Evolutionary conservation across 169 alveolate genomes (phyloP).

Genomic region (Babesia ovata): DNA sequence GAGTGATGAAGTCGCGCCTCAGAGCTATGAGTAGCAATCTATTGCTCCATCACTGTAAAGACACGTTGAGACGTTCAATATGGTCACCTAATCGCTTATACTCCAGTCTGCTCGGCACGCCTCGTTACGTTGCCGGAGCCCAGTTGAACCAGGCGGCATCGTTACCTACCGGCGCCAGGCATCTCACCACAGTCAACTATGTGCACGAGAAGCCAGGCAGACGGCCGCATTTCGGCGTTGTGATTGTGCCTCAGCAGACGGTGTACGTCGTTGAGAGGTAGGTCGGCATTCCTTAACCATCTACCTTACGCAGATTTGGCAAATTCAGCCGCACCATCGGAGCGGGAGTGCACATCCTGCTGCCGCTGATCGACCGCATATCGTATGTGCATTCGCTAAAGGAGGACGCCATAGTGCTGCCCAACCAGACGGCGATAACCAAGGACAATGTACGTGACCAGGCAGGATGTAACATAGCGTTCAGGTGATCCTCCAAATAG

Average conservation of each 20-base stretch:
- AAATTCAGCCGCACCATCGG: constrained; percentile 82
- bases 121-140: not conserved
- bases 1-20: not conserved
- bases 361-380: constrained; percentile 89
- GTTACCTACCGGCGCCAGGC: not conserved
- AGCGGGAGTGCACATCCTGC: constrained; percentile 90
- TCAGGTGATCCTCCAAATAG: constrained; percentile 89
- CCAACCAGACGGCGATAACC: constrained; percentile 93
- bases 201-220: not conserved
- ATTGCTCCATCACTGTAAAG: not conserved
- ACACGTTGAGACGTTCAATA: not conserved
- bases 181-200: constrained; percentile 11
- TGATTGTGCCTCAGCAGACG: constrained; percentile 91
- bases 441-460: constrained; percentile 87
- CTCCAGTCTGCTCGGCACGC: not conserved
- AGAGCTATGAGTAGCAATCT: constrained; percentile 8
- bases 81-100: constrained; percentile 20
- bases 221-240: constrained; percentile 77
- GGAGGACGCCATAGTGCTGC: constrained; percentile 90
- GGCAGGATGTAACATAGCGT: not conserved
- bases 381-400: constrained; percentile 92
- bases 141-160: not conserved
- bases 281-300: not conserved
- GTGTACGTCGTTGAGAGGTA: constrained; percentile 89
- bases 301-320: constrained; percentile 80